Conservation (phyloP, 352 stramenopile genomes). For the Phytophthora cajani region DNA sequence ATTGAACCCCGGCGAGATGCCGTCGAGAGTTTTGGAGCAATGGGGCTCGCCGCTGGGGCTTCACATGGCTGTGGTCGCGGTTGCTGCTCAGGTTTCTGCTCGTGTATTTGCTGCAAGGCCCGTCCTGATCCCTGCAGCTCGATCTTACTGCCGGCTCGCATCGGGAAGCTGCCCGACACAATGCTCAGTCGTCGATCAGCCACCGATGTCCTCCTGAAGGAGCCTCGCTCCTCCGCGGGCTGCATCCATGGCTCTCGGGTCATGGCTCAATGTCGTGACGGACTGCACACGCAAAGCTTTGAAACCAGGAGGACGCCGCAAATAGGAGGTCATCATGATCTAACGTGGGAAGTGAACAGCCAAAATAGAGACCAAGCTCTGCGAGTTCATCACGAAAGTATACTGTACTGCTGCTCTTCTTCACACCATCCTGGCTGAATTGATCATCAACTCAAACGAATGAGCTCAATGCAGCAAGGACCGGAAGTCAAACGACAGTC, state of each 20-base stretch:
- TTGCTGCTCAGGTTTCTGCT: conserved; percentile 7
- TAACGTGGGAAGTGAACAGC: background rate
- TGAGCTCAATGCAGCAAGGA: conserved; percentile 23
- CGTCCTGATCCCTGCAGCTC: conserved; percentile 19
- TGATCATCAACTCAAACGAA: background rate
- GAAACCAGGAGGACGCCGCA: conserved; percentile 22
- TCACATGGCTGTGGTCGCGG: conserved; percentile 6
- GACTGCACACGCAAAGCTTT: background rate
- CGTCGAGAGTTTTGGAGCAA: conserved; percentile 4
- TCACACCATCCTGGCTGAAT: background rate
- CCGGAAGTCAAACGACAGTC: conserved; percentile 29
- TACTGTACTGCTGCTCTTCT: background rate
- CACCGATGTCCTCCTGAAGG: conserved; percentile 20
- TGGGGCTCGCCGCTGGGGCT: conserved; percentile 38
- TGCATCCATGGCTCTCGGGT: conserved; percentile 31
- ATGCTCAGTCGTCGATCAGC: conserved; percentile 11
- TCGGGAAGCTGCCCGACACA: conserved; percentile 18
- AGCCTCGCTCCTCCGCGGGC: conserved; percentile 18
- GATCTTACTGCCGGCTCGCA: conserved; percentile 22
- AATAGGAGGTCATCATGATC: conserved; percentile 26
- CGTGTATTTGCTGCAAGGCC: conserved; percentile 6
- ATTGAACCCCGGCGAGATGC: conserved; percentile 41
- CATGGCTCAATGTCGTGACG: conserved; percentile 23
- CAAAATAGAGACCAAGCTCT: conserved; percentile 14
- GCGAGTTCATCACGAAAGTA: conserved; percentile 10